Evolutionary conservation across 345 rosid species (phyloP).

Genomic region (Eucalyptus sideroxylon): DNA sequence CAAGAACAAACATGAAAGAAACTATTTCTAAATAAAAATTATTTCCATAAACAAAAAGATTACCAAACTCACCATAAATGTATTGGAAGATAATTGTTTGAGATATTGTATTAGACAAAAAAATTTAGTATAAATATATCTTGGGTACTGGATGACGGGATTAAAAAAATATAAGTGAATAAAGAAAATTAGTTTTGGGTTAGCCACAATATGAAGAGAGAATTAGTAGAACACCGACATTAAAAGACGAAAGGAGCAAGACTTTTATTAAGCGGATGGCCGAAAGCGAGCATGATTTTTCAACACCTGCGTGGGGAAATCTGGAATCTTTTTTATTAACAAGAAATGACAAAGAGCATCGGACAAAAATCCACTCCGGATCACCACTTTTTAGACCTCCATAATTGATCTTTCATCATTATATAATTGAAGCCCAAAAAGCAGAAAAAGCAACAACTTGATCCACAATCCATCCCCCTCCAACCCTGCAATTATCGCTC

Average conservation of each 20-base stretch:
- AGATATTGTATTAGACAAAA: not conserved
- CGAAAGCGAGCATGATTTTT: not conserved
- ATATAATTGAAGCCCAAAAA: not conserved
- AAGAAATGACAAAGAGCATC: not conserved
- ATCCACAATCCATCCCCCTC: not conserved
- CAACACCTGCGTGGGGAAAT: not conserved
- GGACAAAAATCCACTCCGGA: not conserved
- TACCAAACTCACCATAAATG: rapidly evolving
- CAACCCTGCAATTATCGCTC: not conserved
- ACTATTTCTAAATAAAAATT: no score
- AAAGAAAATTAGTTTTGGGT: not conserved
- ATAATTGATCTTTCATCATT: not conserved
- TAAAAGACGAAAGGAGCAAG: not conserved
- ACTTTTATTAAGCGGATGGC: not conserved
- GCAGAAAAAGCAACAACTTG: not conserved
- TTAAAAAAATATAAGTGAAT: not conserved
- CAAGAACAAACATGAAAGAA: no score
- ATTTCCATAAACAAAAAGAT: no score
- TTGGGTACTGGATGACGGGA: not conserved
- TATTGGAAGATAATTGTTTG: rapidly evolving
- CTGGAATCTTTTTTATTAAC: not conserved
- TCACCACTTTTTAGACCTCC: not conserved
- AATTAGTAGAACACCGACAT: not conserved
- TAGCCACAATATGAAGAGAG: not conserved
- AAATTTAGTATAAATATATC: not conserved